A percentile compares a stretch with the other conserved stretches of the same genome.
phyloP scores from a whole-genome alignment of 2,329 filamentous ascomycete species.

The Phialocephala sp. region DNA sequence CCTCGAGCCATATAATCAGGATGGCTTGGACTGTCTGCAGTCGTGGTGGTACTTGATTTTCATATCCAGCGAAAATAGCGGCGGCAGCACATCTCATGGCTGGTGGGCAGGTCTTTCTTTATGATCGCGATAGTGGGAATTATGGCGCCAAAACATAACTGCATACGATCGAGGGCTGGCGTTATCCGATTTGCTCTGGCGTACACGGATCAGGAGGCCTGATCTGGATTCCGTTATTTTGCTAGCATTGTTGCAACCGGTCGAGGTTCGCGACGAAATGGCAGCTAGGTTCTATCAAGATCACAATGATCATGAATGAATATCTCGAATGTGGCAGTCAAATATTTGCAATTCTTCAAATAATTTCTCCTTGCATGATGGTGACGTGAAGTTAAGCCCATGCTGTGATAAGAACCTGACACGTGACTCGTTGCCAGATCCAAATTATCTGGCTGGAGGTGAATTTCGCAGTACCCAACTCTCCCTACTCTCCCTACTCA shows the following conservation, averaged over 20 bases:
- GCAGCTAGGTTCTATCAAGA: conserved; percentile 23
- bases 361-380: neutral
- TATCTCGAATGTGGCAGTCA: neutral
- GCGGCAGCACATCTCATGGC: conserved; percentile 4
- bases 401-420: neutral
- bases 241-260: conserved; percentile 27
- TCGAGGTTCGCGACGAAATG: conserved; percentile 30
- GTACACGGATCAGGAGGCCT: conserved; percentile 24
- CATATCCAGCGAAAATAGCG: conserved; percentile 6
- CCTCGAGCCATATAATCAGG: conserved; percentile 28
- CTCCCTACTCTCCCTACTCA: conserved; percentile 9
- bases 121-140: conserved; percentile 8
- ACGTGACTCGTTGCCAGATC: conserved; percentile 13
- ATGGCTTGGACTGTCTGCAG: conserved; percentile 5
- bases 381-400: neutral
- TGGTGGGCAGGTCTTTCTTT: conserved; percentile 4
- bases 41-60: conserved; percentile 4
- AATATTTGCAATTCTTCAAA: neutral
- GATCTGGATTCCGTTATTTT: conserved; percentile 23
- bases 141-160: conserved; percentile 22
- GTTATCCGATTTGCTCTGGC: conserved; percentile 20
- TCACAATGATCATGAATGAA: conserved; percentile 23
- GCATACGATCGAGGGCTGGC: conserved; percentile 29
- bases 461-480: neutral
- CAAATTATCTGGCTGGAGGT: neutral